Conservation (phyloP, 164 flowering plant species). For the Vitis rupestris region DNA sequence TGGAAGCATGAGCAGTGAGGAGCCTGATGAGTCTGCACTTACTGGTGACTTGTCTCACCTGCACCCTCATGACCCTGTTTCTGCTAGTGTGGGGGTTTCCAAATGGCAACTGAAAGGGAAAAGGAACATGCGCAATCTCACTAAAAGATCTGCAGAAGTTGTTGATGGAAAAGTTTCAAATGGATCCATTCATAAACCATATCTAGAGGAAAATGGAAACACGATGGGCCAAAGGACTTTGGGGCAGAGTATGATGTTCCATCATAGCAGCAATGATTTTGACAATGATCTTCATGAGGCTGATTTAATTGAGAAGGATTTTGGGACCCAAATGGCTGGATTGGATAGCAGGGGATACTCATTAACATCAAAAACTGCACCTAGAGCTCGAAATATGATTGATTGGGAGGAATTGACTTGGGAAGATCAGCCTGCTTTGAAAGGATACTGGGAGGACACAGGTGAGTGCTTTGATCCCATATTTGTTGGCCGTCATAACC, state of each 20-base stretch:
- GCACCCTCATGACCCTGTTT: slow-evolving; percentile 35
- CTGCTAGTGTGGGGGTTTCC: slow-evolving; percentile 56
- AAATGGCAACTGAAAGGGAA: slow-evolving; percentile 92
- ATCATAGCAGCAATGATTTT: slow-evolving; percentile 25
- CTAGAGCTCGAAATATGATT: slow-evolving; percentile 21
- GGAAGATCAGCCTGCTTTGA: slow-evolving; percentile 39
- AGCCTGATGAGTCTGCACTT: slow-evolving; percentile 45
- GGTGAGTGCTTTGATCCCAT: slow-evolving; percentile 39
- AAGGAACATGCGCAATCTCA: slow-evolving; percentile 64
- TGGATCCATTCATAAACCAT: slow-evolving; percentile 25
- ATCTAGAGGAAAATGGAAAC: slow-evolving; percentile 29
- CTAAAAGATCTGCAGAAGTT: slow-evolving; percentile 37
- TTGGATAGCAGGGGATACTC: slow-evolving; percentile 31
- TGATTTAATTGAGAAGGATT: slow-evolving; percentile 35
- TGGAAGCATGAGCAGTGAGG: slow-evolving; percentile 55
- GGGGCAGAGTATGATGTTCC: slow-evolving; percentile 17
- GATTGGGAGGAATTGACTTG: slow-evolving; percentile 47
- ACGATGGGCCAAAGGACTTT: slow-evolving; percentile 20
- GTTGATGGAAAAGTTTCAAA: slow-evolving; percentile 24
- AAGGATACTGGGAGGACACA: slow-evolving; percentile 53
- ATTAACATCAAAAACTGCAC: slow-evolving; percentile 25
- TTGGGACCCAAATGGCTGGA: slow-evolving; percentile 19
- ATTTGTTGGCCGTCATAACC: slow-evolving; percentile 29
- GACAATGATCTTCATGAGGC: slow-evolving; percentile 30
- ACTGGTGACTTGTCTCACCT: slow-evolving; percentile 42